A percentile compares a stretch with the other conserved stretches of the same genome.
Evolutionary conservation across 257 asterid genomes (phyloP).

Genomic region (Verbena officinalis): DNA sequence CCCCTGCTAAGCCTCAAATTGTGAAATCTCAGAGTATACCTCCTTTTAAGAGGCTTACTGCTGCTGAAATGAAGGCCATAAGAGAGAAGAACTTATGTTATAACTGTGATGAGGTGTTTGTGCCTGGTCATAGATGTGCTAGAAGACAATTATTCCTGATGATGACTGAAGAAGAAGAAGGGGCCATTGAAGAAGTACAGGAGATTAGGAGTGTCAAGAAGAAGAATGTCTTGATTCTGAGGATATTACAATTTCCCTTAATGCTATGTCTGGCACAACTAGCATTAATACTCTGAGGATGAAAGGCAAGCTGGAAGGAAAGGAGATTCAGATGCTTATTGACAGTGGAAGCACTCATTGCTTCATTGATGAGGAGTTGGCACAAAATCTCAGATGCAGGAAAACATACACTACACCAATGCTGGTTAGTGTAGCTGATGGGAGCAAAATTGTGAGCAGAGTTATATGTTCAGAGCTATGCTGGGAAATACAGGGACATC

Average conservation of each 20-base stretch:
- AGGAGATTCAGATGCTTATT: neutral
- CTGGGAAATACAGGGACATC: neutral
- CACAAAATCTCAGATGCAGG: neutral
- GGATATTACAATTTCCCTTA: neutral
- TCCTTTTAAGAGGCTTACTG: neutral
- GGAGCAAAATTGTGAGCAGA: neutral
- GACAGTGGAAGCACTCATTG: neutral
- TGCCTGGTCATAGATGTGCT: neutral
- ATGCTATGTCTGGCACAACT: neutral
- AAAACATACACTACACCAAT: neutral
- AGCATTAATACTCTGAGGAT: neutral
- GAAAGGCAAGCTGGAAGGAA: too few relatives aligned
- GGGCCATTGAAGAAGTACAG: too few relatives aligned
- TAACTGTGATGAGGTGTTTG: neutral
- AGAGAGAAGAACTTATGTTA: neutral
- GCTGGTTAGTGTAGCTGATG: neutral
- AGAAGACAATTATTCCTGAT: neutral
- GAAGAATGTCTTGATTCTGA: too few relatives aligned
- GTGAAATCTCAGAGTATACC: neutral
- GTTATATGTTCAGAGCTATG: neutral
- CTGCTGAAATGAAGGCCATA: neutral
- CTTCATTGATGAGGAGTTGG: neutral
- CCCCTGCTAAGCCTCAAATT: neutral
- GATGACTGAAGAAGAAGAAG: neutral
- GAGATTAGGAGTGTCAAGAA: too few relatives aligned